phyloP scores from a whole-genome alignment of 2,329 filamentous ascomycete species.

The Cladophialophora immunda region DNA sequence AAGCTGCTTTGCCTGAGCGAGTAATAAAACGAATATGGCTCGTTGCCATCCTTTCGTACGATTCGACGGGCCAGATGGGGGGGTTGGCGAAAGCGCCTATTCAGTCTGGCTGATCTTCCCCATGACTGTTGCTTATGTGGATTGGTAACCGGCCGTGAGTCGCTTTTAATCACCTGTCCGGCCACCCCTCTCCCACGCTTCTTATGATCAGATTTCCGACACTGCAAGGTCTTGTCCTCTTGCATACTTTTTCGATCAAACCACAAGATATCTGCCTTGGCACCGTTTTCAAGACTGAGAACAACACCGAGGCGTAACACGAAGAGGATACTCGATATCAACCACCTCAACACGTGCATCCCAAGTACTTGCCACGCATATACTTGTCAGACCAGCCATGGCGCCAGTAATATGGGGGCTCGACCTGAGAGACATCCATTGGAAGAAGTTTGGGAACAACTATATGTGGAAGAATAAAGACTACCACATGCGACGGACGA shows the following conservation, averaged over 20 bases:
- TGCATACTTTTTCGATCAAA: neutral
- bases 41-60: slow-evolving; percentile 9
- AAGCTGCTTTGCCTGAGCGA: slow-evolving; percentile 17
- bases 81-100: neutral
- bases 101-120: slow-evolving; percentile 7
- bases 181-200: slow-evolving; percentile 9
- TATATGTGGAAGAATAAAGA: slow-evolving; percentile 64
- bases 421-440: slow-evolving; percentile 65
- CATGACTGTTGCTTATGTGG: slow-evolving; percentile 25
- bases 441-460: slow-evolving; percentile 65
- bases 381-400: neutral
- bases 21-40: slow-evolving; percentile 13
- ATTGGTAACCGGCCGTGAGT: slow-evolving; percentile 16
- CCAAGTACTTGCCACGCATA: neutral
- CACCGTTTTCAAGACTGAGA: neutral
- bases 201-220: slow-evolving; percentile 14
- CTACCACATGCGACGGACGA: slow-evolving; percentile 65
- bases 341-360: neutral
- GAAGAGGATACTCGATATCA: neutral
- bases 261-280: slow-evolving; percentile 1
- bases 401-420: slow-evolving; percentile 66
- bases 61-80: neutral
- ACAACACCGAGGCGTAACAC: neutral
- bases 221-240: slow-evolving; percentile 4
- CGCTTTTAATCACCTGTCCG: slow-evolving; percentile 12